Percentiles rank a stretch among this genome's conserved stretches.
phyloP scores from a whole-genome alignment of 2,329 filamentous ascomycete genomes.

The Trichoderma sp. region DNA sequence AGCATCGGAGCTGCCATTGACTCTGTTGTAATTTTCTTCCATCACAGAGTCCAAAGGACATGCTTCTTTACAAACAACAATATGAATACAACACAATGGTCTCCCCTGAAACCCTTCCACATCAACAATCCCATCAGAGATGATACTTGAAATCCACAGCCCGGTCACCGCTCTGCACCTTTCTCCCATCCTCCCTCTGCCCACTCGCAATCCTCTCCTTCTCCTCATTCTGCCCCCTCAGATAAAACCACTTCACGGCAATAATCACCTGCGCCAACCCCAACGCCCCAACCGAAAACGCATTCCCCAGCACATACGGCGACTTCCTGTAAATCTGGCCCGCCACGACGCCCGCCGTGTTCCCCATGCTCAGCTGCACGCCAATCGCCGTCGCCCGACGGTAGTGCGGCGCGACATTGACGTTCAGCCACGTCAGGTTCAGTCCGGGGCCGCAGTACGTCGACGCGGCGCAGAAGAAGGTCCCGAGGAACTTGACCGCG shows the following conservation, averaged over 20 bases:
- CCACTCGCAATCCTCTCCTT: slow-evolving; percentile 43
- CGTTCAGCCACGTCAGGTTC: slow-evolving; percentile 51
- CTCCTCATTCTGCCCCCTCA: slow-evolving; percentile 48
- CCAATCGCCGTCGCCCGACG: slow-evolving; percentile 51
- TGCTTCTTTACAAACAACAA: no score
- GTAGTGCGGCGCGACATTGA: slow-evolving; percentile 51
- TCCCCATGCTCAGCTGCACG: slow-evolving; percentile 50
- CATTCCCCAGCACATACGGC: slow-evolving; percentile 40
- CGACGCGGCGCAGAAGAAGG: slow-evolving; percentile 51
- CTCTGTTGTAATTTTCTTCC: no score
- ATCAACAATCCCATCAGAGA: slow-evolving; percentile 30
- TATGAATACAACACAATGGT: no score
- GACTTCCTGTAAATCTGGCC: slow-evolving; percentile 43
- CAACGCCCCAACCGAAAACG: slow-evolving; percentile 35
- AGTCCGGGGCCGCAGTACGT: slow-evolving; percentile 53
- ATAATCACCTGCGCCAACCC: slow-evolving; percentile 44
- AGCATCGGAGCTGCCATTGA: no score
- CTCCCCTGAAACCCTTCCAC: no score
- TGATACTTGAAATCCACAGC: slow-evolving; percentile 54
- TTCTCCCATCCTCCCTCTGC: slow-evolving; percentile 48
- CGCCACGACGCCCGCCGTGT: slow-evolving; percentile 49
- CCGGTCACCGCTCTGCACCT: slow-evolving; percentile 50
- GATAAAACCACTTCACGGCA: slow-evolving; percentile 45
- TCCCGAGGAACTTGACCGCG: slow-evolving; percentile 53
- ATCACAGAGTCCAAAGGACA: no score